phyloP scores from a whole-genome alignment of 176 grass and related monocot genomes.

The Avena atlantica region DNA sequence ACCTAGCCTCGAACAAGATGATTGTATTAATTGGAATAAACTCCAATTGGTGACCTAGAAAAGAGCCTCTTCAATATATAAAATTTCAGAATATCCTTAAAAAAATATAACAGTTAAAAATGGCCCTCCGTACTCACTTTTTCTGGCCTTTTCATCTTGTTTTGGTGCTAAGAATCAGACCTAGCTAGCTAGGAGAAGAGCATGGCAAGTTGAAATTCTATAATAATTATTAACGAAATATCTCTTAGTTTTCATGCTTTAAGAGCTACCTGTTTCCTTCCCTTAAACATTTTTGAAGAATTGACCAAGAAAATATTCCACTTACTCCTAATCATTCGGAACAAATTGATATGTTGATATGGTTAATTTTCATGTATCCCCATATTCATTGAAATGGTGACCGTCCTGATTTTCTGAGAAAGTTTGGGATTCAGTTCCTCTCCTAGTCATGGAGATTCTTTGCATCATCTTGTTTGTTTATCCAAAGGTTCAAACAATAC shows the following conservation, averaged over 20 bases:
- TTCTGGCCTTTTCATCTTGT: not conserved
- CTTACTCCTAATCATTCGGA: not conserved
- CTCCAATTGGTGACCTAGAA: not conserved
- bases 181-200: not conserved
- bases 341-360: not conserved
- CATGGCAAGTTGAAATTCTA: not conserved
- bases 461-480: not conserved
- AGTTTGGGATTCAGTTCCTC: not conserved
- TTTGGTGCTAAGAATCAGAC: not conserved
- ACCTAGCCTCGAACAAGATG: not conserved
- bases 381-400: not conserved
- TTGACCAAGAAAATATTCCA: no score
- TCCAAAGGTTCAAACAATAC: not conserved
- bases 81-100: no score
- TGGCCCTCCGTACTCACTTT: not conserved
- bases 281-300: not conserved
- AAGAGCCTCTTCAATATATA: no score
- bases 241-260: not conserved
- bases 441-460: not conserved
- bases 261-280: not conserved
- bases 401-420: not conserved
- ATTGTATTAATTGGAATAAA: not conserved
- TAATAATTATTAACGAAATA: not conserved
- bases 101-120: no score
- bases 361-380: not conserved